phyloP scores from a whole-genome alignment of 352 stramenopile genomes.

The Phytophthora pinifolia region DNA sequence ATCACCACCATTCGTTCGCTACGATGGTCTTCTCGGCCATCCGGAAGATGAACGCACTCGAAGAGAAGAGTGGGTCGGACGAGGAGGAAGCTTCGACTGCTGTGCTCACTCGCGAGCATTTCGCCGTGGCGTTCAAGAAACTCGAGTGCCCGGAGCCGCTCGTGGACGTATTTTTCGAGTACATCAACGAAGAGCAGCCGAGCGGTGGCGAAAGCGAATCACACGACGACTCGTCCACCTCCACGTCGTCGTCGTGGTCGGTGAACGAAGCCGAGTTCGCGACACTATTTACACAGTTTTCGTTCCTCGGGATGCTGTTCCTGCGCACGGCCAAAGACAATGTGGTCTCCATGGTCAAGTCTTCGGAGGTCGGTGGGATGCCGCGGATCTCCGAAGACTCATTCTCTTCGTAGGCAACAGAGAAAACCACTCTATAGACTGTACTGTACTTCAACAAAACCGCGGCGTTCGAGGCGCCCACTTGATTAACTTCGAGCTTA shows the following conservation, averaged over 20 bases:
- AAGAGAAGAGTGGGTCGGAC: constrained; percentile 26
- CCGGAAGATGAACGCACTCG: constrained; percentile 38
- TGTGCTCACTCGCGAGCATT: constrained; percentile 36
- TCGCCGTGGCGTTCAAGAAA: constrained; percentile 49
- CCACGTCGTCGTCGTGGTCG: constrained; percentile 21
- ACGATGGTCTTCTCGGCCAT: constrained; percentile 68
- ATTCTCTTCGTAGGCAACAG: constrained; percentile 15
- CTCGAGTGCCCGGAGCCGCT: constrained; percentile 63
- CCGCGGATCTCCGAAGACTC: constrained; percentile 60
- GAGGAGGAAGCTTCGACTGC: constrained; percentile 5
- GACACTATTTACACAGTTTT: constrained; percentile 50
- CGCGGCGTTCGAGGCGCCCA: constrained; percentile 11
- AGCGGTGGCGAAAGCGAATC: constrained; percentile 2
- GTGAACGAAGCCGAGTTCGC: constrained; percentile 49
- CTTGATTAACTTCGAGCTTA: constrained; percentile 19
- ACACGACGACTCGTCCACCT: constrained; percentile 6
- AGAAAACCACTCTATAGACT: constrained; percentile 9
- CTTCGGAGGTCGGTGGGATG: constrained; percentile 48
- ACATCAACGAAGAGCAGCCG: constrained; percentile 32
- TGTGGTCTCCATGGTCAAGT: constrained; percentile 53
- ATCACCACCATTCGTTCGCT: constrained; percentile 55
- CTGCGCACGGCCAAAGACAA: constrained; percentile 67
- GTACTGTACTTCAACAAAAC: constrained; percentile 18
- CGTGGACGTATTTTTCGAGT: constrained; percentile 63
- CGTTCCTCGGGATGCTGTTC: constrained; percentile 69